phyloP scores from a whole-genome alignment of 2,329 filamentous ascomycete genomes.

The Samsoniella hepiali region DNA sequence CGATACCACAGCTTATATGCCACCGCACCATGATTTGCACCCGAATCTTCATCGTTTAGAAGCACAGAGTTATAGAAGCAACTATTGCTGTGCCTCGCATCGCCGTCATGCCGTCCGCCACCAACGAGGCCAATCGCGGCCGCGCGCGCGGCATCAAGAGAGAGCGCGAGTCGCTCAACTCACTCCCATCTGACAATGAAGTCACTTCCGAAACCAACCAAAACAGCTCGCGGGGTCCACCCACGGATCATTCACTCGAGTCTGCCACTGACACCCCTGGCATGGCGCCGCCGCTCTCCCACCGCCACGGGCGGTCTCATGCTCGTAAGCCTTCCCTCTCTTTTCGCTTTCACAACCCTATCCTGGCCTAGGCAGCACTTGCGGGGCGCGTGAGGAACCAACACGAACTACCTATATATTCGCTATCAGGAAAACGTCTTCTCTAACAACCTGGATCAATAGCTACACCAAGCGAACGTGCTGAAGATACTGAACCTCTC shows the following conservation, averaged over 20 bases:
- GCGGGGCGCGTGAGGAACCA: background rate
- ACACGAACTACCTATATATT: background rate
- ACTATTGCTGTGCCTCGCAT: too few species aligned
- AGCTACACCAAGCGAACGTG: conserved; percentile 38
- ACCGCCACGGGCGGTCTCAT: conserved; percentile 34
- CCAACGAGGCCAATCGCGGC: background rate
- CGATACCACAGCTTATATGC: background rate
- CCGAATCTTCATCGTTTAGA: background rate
- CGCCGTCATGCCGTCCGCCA: background rate
- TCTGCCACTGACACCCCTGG: conserved; percentile 12
- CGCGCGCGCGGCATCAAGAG: conserved; percentile 9
- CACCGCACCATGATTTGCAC: background rate
- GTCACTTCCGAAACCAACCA: conserved; percentile 4
- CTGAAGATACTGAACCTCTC: conserved; percentile 35
- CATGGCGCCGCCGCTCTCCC: conserved; percentile 17
- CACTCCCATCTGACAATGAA: conserved; percentile 12
- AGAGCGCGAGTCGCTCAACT: conserved; percentile 17
- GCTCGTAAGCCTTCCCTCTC: conserved; percentile 33
- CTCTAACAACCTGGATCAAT: background rate
- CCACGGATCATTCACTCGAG: conserved; percentile 6
- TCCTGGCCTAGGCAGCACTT: too few species aligned
- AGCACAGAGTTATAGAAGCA: background rate
- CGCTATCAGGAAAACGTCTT: background rate
- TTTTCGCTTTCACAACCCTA: conserved; percentile 6
- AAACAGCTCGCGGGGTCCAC: background rate